phyloP scores from a whole-genome alignment of 2,329 filamentous ascomycete species.

The Lachnellula cervina region DNA sequence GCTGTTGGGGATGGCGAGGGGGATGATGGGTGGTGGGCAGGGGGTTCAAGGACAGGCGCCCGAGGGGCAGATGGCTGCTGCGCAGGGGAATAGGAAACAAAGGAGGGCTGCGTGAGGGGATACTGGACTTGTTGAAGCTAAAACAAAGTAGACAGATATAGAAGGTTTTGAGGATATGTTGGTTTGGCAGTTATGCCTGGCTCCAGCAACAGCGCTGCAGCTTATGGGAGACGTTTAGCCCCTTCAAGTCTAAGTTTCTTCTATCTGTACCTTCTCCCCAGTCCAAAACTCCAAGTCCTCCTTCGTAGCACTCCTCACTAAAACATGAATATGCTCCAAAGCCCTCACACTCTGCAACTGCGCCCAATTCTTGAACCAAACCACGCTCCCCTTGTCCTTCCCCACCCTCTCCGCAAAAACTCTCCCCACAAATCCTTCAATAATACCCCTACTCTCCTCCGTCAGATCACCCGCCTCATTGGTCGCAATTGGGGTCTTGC shows the following conservation, averaged over 20 bases:
- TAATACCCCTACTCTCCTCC: constrained; percentile 54
- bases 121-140: not conserved
- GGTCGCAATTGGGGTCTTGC: constrained; percentile 72
- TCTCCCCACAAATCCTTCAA: constrained; percentile 64
- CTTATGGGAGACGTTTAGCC: not conserved
- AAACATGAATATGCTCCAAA: constrained; percentile 84
- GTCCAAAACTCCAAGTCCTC: constrained; percentile 52
- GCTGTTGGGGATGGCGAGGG: constrained; percentile 30
- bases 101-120: constrained; percentile 25
- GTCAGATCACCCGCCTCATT: constrained; percentile 73
- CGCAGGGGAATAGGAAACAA: constrained; percentile 30
- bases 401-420: constrained; percentile 61
- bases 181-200: too few species aligned
- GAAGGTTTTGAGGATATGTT: too few species aligned
- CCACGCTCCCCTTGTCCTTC: constrained; percentile 43
- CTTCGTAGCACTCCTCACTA: constrained; percentile 52
- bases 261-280: constrained; percentile 7
- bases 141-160: not conserved
- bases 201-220: too few species aligned
- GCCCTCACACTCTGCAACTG: constrained; percentile 81
- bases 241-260: not conserved
- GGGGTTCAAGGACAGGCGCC: constrained; percentile 23
- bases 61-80: constrained; percentile 23
- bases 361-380: constrained; percentile 96
- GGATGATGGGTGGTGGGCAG: constrained; percentile 31